phyloP scores from a whole-genome alignment of 2,329 filamentous ascomycete species.

The Rasamsonia emersonii region DNA sequence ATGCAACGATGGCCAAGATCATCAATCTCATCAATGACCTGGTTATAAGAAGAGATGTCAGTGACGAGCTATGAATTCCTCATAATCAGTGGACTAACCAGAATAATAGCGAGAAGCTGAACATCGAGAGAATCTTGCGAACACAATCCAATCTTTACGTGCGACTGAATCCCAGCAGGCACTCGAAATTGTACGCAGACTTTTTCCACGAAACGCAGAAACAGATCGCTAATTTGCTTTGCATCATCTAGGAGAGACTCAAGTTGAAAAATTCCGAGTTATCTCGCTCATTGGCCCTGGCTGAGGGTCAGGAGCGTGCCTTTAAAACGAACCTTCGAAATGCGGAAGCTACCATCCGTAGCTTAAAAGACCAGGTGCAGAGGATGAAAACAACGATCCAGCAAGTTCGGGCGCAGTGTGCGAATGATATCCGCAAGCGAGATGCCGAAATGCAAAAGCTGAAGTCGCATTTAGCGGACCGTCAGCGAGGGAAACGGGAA shows the following conservation, averaged over 20 bases:
- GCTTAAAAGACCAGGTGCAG: constrained; percentile 74
- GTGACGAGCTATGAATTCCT: constrained; percentile 21
- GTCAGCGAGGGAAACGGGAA: constrained; percentile 51
- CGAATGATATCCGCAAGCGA: constrained; percentile 82
- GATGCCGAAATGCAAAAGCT: constrained; percentile 82
- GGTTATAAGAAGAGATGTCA: constrained; percentile 78
- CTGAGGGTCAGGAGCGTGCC: constrained; percentile 63
- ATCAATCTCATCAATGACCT: constrained; percentile 93
- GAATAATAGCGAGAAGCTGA: constrained; percentile 68
- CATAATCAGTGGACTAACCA: constrained; percentile 8
- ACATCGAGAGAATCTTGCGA: constrained; percentile 73
- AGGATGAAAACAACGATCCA: constrained; percentile 70
- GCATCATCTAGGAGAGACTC: constrained; percentile 40
- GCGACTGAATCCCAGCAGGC: constrained; percentile 66
- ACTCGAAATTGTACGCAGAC: constrained; percentile 52
- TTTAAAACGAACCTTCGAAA: constrained; percentile 61
- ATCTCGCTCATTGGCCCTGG: constrained; percentile 46
- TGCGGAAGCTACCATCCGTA: constrained; percentile 64
- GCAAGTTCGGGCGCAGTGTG: constrained; percentile 77
- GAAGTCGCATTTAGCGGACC: constrained; percentile 74
- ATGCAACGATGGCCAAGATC: constrained; percentile 70
- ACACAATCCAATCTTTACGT: constrained; percentile 66
- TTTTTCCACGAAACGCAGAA: constrained; percentile 6
- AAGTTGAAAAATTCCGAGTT: constrained; percentile 49
- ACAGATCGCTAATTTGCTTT: constrained; percentile 8